phyloP scores from a whole-genome alignment of 2,329 filamentous ascomycete genomes.

The Xylaria sp. region DNA sequence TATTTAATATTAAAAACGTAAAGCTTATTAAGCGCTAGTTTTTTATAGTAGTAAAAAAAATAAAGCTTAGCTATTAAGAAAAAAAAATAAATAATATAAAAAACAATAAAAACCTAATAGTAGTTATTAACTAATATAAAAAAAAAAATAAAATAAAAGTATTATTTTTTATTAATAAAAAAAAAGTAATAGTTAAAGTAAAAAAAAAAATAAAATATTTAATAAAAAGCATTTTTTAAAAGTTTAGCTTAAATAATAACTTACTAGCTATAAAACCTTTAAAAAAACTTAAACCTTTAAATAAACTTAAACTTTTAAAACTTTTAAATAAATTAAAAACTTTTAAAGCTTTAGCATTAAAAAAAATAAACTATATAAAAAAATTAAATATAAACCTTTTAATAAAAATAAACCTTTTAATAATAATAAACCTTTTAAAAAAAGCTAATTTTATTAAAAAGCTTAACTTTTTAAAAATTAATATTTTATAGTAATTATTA shows the following conservation, averaged over 20 bases:
- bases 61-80: slow-evolving; percentile 7
- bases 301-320: background rate
- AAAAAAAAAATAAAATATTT: slow-evolving; percentile 20
- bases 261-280: slow-evolving; percentile 13
- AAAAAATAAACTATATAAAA: too few species aligned
- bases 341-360: too few species aligned
- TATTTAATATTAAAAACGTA: slow-evolving; percentile 6
- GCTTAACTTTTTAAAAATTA: background rate
- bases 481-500: slow-evolving; percentile 3
- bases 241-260: slow-evolving; percentile 21
- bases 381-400: too few species aligned
- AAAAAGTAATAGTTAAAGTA: slow-evolving; percentile 7
- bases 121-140: slow-evolving; percentile 20
- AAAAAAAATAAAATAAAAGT: slow-evolving; percentile 16
- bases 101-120: slow-evolving; percentile 18
- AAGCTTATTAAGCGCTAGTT: background rate
- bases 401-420: background rate
- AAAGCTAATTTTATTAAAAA: background rate
- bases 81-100: slow-evolving; percentile 20
- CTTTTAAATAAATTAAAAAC: too few species aligned
- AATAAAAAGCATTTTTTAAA: slow-evolving; percentile 22
- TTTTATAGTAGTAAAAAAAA: slow-evolving; percentile 16
- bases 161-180: slow-evolving; percentile 21
- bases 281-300: background rate
- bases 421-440: background rate